Evolutionary conservation across 2,329 filamentous ascomycete species (phyloP).

Genomic region (Coleophoma cylindrospora): DNA sequence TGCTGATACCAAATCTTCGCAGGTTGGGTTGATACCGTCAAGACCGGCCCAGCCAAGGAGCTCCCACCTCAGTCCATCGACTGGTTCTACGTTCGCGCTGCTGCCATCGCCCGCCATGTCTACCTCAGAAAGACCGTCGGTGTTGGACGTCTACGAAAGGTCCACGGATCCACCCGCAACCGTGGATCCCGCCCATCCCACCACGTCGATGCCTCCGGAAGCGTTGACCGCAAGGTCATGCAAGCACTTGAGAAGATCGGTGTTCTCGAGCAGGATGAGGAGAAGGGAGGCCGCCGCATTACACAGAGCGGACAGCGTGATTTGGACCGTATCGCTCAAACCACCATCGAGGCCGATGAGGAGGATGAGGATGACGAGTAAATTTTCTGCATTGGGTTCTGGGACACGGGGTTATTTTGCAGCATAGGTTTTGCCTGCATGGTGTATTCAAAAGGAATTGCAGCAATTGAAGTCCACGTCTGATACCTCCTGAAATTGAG

Average conservation of each 20-base stretch:
- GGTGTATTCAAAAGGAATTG: conserved; percentile 16
- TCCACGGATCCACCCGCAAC: conserved; percentile 96
- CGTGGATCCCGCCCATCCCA: conserved; percentile 85
- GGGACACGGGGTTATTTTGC: conserved; percentile 11
- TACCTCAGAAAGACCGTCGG: conserved; percentile 99
- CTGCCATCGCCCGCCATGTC: conserved; percentile 93
- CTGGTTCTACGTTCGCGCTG: conserved; percentile 92
- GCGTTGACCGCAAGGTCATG: conserved; percentile 95
- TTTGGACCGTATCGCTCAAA: conserved; percentile 92
- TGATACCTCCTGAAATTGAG: too few species aligned
- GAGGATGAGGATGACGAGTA: conserved; percentile 65
- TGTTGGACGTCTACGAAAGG: conserved; percentile 95
- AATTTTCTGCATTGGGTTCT: conserved; percentile 25
- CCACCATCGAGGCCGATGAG: conserved; percentile 68
- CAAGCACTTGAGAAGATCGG: conserved; percentile 99
- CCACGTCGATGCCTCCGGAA: conserved; percentile 93
- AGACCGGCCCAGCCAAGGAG: conserved; percentile 95
- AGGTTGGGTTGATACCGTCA: conserved; percentile 99
- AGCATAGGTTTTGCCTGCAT: conserved; percentile 13
- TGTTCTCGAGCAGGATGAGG: conserved; percentile 95
- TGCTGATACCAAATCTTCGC: conserved; percentile 13
- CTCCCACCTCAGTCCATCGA: conserved; percentile 96
- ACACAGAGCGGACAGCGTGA: conserved; percentile 98
- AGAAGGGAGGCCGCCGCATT: conserved; percentile 97
- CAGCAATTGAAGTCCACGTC: neutral